Evolutionary conservation across 768 basidiomycete species (phyloP).

Genomic region (Rhodotorula graminis): DNA sequence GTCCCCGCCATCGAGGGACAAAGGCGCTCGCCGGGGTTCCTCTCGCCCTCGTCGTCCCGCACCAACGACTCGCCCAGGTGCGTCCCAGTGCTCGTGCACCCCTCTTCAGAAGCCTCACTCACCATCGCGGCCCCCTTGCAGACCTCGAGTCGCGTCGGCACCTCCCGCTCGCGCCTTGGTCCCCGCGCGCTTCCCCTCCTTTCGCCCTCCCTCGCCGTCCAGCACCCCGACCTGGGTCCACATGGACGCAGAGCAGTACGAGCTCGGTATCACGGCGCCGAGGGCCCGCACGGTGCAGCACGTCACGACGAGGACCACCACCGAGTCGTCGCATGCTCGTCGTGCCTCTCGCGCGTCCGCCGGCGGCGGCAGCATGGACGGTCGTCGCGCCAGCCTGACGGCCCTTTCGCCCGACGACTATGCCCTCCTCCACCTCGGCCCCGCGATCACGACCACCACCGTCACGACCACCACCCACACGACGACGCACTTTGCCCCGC

Average conservation of each 20-base stretch:
- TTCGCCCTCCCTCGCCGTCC: not conserved
- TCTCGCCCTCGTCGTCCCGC: too few relatives aligned
- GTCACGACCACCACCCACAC: slow-evolving; percentile 34
- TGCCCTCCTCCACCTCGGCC: slow-evolving; percentile 25
- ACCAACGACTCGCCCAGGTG: too few relatives aligned
- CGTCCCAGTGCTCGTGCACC: too few relatives aligned
- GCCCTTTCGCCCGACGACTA: slow-evolving; percentile 1
- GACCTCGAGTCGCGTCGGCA: not conserved
- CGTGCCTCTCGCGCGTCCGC: not conserved
- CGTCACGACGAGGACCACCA: not conserved
- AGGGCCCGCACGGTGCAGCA: not conserved
- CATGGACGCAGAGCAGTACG: not conserved
- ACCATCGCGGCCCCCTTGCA: not conserved
- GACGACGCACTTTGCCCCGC: slow-evolving; percentile 36
- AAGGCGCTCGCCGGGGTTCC: too few relatives aligned
- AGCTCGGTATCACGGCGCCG: not conserved
- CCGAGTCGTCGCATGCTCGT: not conserved
- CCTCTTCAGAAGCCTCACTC: not conserved
- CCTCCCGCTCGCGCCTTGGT: not conserved
- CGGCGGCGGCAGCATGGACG: not conserved
- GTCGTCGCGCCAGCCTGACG: too few relatives aligned
- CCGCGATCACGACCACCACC: slow-evolving; percentile 27
- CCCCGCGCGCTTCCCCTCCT: not conserved
- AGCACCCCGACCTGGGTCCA: not conserved
- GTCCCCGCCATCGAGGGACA: too few relatives aligned